Evolutionary conservation across 805 yeast species (phyloP).

Genomic region (Maudiozyma barnettii): DNA sequence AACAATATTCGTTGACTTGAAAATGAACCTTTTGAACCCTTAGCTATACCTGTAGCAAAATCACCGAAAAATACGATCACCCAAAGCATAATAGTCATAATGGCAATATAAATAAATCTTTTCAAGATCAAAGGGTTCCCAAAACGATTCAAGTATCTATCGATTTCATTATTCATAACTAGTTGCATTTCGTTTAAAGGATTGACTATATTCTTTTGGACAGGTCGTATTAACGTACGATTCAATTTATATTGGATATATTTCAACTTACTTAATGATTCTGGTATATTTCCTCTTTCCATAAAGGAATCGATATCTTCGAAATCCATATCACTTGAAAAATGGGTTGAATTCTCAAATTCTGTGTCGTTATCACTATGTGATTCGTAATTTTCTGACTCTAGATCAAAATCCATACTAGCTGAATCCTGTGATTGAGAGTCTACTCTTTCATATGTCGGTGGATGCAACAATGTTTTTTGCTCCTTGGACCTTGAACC

Average conservation of each 20-base stretch:
- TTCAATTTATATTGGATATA: conserved; percentile 13
- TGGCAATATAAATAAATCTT: conserved; percentile 56
- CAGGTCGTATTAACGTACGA: conserved; percentile 3
- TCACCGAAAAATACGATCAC: conserved; percentile 45
- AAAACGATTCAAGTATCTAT: conserved; percentile 45
- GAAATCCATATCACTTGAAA: conserved; percentile 13
- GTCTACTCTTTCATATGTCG: not conserved
- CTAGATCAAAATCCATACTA: conserved; percentile 3
- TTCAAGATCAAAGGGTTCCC: conserved; percentile 80
- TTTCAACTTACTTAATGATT: not conserved
- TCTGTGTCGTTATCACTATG: conserved; percentile 30
- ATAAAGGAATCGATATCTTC: not conserved
- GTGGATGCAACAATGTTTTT: not conserved
- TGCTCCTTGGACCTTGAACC: not conserved
- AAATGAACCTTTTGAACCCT: conserved; percentile 39
- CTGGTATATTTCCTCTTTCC: not conserved
- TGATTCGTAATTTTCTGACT: not conserved
- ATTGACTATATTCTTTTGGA: conserved; percentile 18
- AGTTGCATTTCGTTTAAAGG: conserved; percentile 27
- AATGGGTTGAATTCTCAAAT: conserved; percentile 42
- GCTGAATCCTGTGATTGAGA: not conserved
- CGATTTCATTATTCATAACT: conserved; percentile 32
- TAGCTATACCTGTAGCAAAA: conserved; percentile 33
- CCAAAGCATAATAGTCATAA: conserved; percentile 47
- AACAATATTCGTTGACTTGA: conserved; percentile 46